A percentile compares a stretch with the other conserved stretches of the same genome.
These are phyloP conservation scores for Gynostemma pentaphyllum DNA, from an alignment of 306 rosid species.

Conservation along the genomic window DNA sequence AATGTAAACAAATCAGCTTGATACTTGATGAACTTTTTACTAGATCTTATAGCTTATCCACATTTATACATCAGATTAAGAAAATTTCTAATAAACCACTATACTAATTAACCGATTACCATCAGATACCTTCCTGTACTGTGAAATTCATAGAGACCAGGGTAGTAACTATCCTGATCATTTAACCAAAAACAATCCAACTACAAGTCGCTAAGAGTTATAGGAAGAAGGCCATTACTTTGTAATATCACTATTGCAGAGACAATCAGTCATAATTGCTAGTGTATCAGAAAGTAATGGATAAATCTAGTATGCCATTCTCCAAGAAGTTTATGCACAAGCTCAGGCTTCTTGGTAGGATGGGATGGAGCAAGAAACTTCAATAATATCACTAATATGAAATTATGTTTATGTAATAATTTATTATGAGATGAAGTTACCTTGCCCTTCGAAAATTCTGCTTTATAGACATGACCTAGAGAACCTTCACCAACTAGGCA, in stretches of 20 bases:
- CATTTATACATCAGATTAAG: background rate
- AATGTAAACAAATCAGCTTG: background rate
- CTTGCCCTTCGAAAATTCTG: slow-evolving; percentile 87
- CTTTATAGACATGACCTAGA: slow-evolving; percentile 91
- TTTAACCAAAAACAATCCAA: background rate
- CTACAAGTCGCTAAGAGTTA: background rate
- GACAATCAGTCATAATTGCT: background rate
- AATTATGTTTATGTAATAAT: background rate
- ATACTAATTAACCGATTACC: background rate
- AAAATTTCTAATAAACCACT: background rate
- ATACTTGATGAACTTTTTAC: background rate
- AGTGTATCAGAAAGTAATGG: background rate
- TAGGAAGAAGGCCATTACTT: background rate
- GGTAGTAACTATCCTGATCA: background rate
- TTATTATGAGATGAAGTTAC: slow-evolving; percentile 21
- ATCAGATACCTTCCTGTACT: background rate
- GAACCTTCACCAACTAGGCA: slow-evolving; percentile 92
- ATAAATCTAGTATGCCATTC: background rate
- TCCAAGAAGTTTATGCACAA: background rate
- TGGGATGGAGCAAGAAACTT: background rate
- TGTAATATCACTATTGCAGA: background rate
- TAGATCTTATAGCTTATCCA: background rate
- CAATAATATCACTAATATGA: background rate
- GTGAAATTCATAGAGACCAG: background rate
- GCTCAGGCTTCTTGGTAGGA: background rate